Evolutionary conservation across 768 basidiomycete genomes (phyloP).

Genomic region (Kockovaella imperatae): DNA sequence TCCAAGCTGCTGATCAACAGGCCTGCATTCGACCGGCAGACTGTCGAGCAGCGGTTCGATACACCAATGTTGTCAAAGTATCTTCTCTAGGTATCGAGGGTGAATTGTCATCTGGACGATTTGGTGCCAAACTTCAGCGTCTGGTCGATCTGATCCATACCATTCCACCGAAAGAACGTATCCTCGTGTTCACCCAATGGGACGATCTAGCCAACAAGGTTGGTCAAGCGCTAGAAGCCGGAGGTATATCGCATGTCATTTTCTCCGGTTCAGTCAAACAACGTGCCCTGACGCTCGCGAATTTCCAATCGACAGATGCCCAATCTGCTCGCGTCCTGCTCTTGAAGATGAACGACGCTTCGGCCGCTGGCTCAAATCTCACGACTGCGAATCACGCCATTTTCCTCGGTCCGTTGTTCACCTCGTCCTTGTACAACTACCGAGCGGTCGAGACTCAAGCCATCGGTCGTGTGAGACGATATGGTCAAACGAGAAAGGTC

Average conservation of each 20-base stretch:
- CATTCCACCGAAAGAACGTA: conserved; percentile 67
- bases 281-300: conserved; percentile 74
- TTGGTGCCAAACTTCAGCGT: conserved; percentile 43
- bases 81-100: conserved; percentile 39
- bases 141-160: conserved; percentile 72
- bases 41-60: conserved; percentile 71
- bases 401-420: conserved; percentile 84
- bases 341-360: conserved; percentile 83
- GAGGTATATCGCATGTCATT: conserved; percentile 68
- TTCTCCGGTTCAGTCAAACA: conserved; percentile 68
- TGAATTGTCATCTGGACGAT: conserved; percentile 31
- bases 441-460: conserved; percentile 57
- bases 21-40: conserved; percentile 68
- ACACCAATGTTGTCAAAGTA: conserved; percentile 40
- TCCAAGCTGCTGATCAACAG: conserved; percentile 62
- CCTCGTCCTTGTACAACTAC: conserved; percentile 74
- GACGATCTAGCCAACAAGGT: conserved; percentile 87
- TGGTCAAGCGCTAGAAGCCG: conserved; percentile 64
- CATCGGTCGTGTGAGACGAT: conserved; percentile 58
- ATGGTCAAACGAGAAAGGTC: conserved; percentile 61
- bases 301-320: conserved; percentile 76
- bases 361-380: conserved; percentile 54
- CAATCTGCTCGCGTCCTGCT: conserved; percentile 58
- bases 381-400: conserved; percentile 91
- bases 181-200: conserved; percentile 94